phyloP scores from a whole-genome alignment of 495 filamentous ascomycete species.

The Podospora didyma region DNA sequence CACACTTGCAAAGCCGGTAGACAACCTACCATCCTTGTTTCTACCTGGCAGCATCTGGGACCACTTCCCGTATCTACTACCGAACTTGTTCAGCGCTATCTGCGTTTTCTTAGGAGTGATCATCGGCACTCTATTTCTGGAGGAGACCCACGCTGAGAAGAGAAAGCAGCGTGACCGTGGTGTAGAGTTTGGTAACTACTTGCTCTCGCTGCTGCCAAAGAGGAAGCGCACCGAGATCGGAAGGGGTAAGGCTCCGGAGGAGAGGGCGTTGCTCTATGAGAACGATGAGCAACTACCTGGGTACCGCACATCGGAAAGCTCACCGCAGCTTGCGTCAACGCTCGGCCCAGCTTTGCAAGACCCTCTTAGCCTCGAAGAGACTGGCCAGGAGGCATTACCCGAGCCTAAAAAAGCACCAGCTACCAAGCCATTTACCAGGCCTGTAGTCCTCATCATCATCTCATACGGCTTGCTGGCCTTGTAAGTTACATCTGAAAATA shows the following conservation, averaged over 20 bases:
- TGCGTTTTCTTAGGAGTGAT: slow-evolving; percentile 74
- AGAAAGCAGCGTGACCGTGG: slow-evolving; percentile 73
- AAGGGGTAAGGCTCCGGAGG: slow-evolving; percentile 36
- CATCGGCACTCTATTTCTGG: slow-evolving; percentile 83
- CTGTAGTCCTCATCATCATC: slow-evolving; percentile 78
- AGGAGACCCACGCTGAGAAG: slow-evolving; percentile 89
- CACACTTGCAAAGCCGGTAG: slow-evolving; percentile 78
- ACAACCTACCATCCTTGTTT: slow-evolving; percentile 76
- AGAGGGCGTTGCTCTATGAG: slow-evolving; percentile 49
- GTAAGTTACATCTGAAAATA: slow-evolving; percentile 52
- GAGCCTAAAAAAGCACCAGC: slow-evolving; percentile 18
- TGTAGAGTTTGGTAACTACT: slow-evolving; percentile 69
- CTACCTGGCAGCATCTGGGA: slow-evolving; percentile 72
- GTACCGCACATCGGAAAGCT: slow-evolving; percentile 61
- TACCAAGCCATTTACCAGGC: slow-evolving; percentile 61
- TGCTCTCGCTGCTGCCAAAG: slow-evolving; percentile 49
- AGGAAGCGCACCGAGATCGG: slow-evolving; percentile 6
- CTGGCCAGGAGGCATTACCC: background rate
- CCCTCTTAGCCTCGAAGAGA: slow-evolving; percentile 13
- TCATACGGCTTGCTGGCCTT: slow-evolving; percentile 93
- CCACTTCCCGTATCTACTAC: slow-evolving; percentile 82
- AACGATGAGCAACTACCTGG: slow-evolving; percentile 56
- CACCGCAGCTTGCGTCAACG: slow-evolving; percentile 19
- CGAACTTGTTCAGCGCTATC: slow-evolving; percentile 83
- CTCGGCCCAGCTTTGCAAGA: background rate